A percentile compares a stretch with the other conserved stretches of the same genome.
Conservation (phyloP, 352 stramenopile species). For the Aphanomyces euteiches region DNA sequence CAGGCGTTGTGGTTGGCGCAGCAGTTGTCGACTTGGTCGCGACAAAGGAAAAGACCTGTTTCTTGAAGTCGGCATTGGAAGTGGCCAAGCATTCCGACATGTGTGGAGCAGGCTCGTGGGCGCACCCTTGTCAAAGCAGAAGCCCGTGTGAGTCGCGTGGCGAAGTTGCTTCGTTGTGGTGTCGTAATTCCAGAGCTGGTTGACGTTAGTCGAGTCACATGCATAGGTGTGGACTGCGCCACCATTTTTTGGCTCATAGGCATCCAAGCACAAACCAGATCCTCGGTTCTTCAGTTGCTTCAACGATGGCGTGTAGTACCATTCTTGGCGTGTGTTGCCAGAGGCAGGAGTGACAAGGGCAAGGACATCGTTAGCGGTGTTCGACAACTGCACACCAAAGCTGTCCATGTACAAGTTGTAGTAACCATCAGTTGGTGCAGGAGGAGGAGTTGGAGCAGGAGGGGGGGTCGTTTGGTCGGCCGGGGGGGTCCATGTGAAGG, state of each 20-base stretch:
- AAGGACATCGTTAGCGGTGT: neutral
- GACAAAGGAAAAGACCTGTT: neutral
- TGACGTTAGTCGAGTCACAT: slow-evolving; percentile 50
- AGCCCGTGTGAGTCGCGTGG: slow-evolving; percentile 43
- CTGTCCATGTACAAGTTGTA: neutral
- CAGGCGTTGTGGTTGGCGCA: too few species aligned
- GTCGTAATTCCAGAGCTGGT: slow-evolving; percentile 71
- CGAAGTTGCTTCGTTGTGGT: slow-evolving; percentile 41
- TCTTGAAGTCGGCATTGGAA: neutral
- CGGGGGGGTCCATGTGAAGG: neutral
- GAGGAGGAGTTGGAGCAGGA: too few species aligned
- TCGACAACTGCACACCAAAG: neutral
- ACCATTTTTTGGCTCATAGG: slow-evolving; percentile 50
- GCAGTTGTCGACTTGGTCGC: neutral
- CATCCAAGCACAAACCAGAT: slow-evolving; percentile 45
- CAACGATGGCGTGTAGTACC: neutral
- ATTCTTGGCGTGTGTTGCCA: neutral
- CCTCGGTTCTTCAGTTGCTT: neutral
- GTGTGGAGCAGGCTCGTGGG: neutral
- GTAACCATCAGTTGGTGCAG: too few species aligned
- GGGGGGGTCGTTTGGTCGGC: neutral
- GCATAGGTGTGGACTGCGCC: slow-evolving; percentile 55
- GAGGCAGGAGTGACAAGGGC: neutral
- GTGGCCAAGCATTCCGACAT: slow-evolving; percentile 10
- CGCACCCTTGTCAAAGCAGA: slow-evolving; percentile 49